Conservation (phyloP, 169 alveolate species). For the Amoebophrya sp. region DNA sequence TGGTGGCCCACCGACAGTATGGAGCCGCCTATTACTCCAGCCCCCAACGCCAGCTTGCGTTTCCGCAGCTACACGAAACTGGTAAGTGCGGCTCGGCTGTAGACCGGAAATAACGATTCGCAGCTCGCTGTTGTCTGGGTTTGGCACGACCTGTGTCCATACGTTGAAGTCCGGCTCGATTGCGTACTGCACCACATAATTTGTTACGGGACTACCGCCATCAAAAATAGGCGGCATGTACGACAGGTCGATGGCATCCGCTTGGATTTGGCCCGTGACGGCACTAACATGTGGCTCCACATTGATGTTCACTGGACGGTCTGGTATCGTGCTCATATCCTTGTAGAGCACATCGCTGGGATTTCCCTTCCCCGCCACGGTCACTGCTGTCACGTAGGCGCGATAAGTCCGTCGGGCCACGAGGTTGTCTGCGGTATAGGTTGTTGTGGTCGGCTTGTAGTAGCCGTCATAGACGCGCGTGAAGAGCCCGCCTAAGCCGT, state of each 20-base stretch:
- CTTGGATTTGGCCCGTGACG: neutral
- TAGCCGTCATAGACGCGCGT: constrained; percentile 15
- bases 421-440: neutral
- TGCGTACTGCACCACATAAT: constrained; percentile 27
- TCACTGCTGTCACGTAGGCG: constrained; percentile 31
- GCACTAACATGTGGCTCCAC: neutral
- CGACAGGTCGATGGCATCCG: constrained; percentile 6
- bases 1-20: constrained; percentile 28
- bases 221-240: neutral
- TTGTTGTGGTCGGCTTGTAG: constrained; percentile 30
- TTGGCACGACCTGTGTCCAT: neutral
- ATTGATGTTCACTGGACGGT: neutral
- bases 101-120: neutral
- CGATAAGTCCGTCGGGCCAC: constrained; percentile 30
- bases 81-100: neutral
- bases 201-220: constrained; percentile 30
- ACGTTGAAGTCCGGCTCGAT: neutral
- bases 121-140: neutral
- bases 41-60: neutral
- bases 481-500: constrained; percentile 31
- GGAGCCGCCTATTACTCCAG: neutral
- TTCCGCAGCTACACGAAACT: neutral
- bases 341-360: neutral
- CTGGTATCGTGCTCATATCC: neutral
- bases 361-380: constrained; percentile 8